phyloP scores from a whole-genome alignment of 192 early-diverging fungal genomes.

The Entrophospora sp. region DNA sequence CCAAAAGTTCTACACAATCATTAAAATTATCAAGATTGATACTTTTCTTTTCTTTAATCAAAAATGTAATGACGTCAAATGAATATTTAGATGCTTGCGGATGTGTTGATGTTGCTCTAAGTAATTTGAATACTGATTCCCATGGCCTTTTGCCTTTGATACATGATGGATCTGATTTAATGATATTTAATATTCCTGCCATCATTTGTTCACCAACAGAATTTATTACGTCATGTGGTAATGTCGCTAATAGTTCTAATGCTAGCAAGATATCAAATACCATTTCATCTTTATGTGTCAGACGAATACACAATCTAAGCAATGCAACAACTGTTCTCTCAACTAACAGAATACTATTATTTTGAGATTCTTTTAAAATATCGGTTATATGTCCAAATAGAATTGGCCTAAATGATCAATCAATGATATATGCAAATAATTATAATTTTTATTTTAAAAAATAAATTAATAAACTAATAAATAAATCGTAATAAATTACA shows the following conservation, averaged over 20 bases:
- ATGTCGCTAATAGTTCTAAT: constrained; percentile 42
- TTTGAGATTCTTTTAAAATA: constrained; percentile 60
- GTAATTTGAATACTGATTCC: constrained; percentile 43
- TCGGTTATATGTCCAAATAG: constrained; percentile 61
- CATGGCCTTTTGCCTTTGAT: constrained; percentile 34
- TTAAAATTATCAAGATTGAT: constrained; percentile 57
- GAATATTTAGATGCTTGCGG: constrained; percentile 52
- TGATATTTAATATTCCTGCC: constrained; percentile 60
- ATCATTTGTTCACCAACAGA: constrained; percentile 68
- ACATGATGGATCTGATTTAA: constrained; percentile 45
- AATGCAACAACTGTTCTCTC: constrained; percentile 71
- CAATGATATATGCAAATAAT: no score
- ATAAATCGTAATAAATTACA: background rate
- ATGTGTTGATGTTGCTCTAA: constrained; percentile 47
- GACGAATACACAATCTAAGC: constrained; percentile 57
- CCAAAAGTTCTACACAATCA: constrained; percentile 63
- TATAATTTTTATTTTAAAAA: background rate
- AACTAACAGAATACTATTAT: constrained; percentile 54
- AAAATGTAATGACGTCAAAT: constrained; percentile 52
- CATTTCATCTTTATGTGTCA: constrained; percentile 62
- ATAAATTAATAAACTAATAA: background rate
- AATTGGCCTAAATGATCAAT: constrained; percentile 38
- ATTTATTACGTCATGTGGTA: constrained; percentile 51
- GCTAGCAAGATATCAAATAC: constrained; percentile 38
- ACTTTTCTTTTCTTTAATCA: constrained; percentile 45